Conservation (phyloP, 2,329 filamentous ascomycete species). For the Pestalotiopsis sp. region DNA sequence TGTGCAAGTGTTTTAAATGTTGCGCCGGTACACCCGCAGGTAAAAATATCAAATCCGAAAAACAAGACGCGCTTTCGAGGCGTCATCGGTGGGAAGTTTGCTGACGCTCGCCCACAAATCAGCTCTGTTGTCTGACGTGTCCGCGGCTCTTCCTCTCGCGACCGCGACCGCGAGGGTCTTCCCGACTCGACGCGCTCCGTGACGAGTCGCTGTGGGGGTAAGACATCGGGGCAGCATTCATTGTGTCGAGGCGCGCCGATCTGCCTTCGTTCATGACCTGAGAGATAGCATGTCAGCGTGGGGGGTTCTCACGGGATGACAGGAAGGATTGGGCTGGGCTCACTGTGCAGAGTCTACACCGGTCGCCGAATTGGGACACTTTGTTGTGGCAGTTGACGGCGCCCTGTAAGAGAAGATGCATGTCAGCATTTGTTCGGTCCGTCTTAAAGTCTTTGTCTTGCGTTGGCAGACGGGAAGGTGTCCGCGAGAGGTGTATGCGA, state of each 20-base stretch:
- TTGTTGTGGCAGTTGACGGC: slow-evolving; percentile 30
- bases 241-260: slow-evolving; percentile 19
- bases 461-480: neutral
- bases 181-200: slow-evolving; percentile 16
- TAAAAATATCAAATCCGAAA: neutral
- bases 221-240: slow-evolving; percentile 3
- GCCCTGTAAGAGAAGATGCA: slow-evolving; percentile 19
- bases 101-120: neutral
- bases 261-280: slow-evolving; percentile 30
- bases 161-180: slow-evolving; percentile 15
- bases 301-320: neutral
- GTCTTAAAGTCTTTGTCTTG: neutral
- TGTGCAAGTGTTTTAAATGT: too few species aligned
- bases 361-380: slow-evolving; percentile 30
- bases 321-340: neutral
- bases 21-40: neutral
- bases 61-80: neutral
- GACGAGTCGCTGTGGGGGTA: slow-evolving; percentile 11
- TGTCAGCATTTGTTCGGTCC: slow-evolving; percentile 6
- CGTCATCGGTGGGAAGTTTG: neutral
- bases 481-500: neutral
- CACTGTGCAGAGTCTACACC: slow-evolving; percentile 30
- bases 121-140: slow-evolving; percentile 3
- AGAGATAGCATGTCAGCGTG: neutral
- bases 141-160: slow-evolving; percentile 13